Evolutionary conservation across 805 yeast genomes (phyloP).

Genomic region (Yamadazyma sp.): DNA sequence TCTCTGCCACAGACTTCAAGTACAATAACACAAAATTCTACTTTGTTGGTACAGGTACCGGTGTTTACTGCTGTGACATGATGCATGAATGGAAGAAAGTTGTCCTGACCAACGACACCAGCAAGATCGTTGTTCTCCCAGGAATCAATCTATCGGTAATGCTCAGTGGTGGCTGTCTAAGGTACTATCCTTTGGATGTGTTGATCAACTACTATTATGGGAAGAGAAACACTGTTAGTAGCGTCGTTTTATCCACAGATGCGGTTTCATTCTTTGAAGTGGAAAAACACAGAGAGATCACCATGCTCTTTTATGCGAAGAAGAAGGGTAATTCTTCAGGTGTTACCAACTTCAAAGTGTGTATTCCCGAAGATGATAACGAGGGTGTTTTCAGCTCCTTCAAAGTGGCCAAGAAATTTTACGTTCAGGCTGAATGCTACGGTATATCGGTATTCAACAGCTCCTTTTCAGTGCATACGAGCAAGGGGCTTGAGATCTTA

Average conservation of each 20-base stretch:
- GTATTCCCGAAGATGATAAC: constrained; percentile 56
- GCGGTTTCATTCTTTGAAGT: constrained; percentile 57
- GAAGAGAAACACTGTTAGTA: constrained; percentile 37
- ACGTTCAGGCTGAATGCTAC: constrained; percentile 54
- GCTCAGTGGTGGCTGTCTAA: constrained; percentile 56
- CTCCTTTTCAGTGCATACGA: constrained; percentile 64
- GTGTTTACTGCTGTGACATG: constrained; percentile 55
- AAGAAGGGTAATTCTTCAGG: constrained; percentile 45
- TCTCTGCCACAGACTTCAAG: constrained; percentile 46
- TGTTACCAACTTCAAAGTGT: constrained; percentile 54
- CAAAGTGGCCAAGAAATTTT: constrained; percentile 44
- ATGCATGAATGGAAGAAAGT: constrained; percentile 59
- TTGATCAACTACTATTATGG: constrained; percentile 58
- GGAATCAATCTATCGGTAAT: constrained; percentile 56
- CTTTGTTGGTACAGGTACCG: constrained; percentile 61
- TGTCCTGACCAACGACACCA: constrained; percentile 49
- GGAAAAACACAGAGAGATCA: constrained; percentile 67
- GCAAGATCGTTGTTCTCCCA: constrained; percentile 60
- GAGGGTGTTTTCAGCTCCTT: constrained; percentile 44
- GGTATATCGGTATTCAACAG: constrained; percentile 65
- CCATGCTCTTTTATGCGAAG: constrained; percentile 56
- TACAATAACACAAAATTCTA: constrained; percentile 46
- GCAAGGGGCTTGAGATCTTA: constrained; percentile 65
- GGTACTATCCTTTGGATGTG: constrained; percentile 63
- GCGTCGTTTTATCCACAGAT: constrained; percentile 50